phyloP scores from a whole-genome alignment of 768 basidiomycete species.

The Hericium rajendrae region DNA sequence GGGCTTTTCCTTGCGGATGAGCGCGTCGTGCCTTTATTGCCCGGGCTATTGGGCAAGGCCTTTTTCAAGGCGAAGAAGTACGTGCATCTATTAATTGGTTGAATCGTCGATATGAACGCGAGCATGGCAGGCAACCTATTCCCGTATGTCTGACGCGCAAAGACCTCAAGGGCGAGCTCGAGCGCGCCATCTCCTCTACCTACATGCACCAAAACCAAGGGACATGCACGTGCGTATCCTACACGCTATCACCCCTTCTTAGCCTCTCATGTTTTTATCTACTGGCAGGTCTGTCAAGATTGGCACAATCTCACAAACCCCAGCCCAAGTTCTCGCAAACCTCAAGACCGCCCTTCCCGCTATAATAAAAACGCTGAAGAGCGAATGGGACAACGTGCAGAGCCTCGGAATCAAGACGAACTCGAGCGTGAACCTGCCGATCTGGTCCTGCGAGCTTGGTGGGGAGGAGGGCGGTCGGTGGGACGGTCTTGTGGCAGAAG shows the following conservation, averaged over 20 bases:
- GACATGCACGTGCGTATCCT: conserved; percentile 70
- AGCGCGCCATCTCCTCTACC: conserved; percentile 86
- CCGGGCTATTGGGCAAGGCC: conserved; percentile 75
- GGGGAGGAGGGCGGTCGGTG: conserved; percentile 49
- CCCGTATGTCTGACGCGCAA: conserved; percentile 85
- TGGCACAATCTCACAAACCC: conserved; percentile 59
- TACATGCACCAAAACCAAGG: conserved; percentile 95
- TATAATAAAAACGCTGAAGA: conserved; percentile 59
- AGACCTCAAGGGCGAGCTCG: conserved; percentile 87
- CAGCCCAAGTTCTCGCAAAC: conserved; percentile 71
- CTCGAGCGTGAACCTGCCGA: conserved; percentile 73
- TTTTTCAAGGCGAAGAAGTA: conserved; percentile 97
- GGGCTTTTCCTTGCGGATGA: conserved; percentile 93
- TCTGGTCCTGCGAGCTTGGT: conserved; percentile 79
- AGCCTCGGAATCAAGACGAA: conserved; percentile 86
- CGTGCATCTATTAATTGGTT: conserved; percentile 18
- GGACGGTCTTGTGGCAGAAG: conserved; percentile 34
- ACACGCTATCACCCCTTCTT: not conserved
- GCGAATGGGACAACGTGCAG: conserved; percentile 87
- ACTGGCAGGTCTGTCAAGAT: conserved; percentile 71
- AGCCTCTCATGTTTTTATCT: not conserved
- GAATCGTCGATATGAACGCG: conserved; percentile 5
- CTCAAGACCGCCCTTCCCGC: conserved; percentile 69
- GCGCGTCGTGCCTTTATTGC: conserved; percentile 77
- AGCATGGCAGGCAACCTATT: conserved; percentile 69